Percentiles rank a stretch among this genome's conserved stretches.
Evolutionary conservation across 2,329 filamentous ascomycete species (phyloP).

Genomic region (Helminthosporium solani): DNA sequence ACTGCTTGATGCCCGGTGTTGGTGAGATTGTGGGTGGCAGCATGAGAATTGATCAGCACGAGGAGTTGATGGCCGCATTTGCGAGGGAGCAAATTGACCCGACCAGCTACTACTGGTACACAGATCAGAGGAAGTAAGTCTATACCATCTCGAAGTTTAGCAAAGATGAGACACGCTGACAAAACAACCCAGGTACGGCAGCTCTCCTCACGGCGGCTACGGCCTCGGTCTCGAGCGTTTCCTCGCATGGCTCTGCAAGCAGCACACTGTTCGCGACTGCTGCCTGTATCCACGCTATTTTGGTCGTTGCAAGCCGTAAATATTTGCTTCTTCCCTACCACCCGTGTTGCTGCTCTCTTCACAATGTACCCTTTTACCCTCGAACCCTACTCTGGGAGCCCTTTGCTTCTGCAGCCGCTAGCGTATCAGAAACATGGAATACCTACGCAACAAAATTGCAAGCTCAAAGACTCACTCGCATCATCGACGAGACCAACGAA

Average conservation of each 20-base stretch:
- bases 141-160: background rate
- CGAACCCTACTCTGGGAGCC: too few relatives aligned
- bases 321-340: background rate
- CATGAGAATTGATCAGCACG: slow-evolving; percentile 93
- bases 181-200: slow-evolving; percentile 68
- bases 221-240: slow-evolving; percentile 87
- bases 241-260: slow-evolving; percentile 66
- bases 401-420: too few relatives aligned
- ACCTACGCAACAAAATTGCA: background rate
- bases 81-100: slow-evolving; percentile 82
- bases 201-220: slow-evolving; percentile 88
- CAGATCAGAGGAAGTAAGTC: slow-evolving; percentile 88
- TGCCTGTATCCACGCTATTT: slow-evolving; percentile 81
- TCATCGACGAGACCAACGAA: background rate
- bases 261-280: slow-evolving; percentile 66
- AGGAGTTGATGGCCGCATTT: slow-evolving; percentile 82
- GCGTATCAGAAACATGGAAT: too few relatives aligned
- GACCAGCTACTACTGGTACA: slow-evolving; percentile 96
- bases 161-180: slow-evolving; percentile 19
- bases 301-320: slow-evolving; percentile 74
- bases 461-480: background rate
- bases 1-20: slow-evolving; percentile 85
- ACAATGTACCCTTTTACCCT: slow-evolving; percentile 1
- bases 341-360: background rate
- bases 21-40: slow-evolving; percentile 95